Conservation (phyloP, 129 eudicot species). For the Calendula officinalis region DNA sequence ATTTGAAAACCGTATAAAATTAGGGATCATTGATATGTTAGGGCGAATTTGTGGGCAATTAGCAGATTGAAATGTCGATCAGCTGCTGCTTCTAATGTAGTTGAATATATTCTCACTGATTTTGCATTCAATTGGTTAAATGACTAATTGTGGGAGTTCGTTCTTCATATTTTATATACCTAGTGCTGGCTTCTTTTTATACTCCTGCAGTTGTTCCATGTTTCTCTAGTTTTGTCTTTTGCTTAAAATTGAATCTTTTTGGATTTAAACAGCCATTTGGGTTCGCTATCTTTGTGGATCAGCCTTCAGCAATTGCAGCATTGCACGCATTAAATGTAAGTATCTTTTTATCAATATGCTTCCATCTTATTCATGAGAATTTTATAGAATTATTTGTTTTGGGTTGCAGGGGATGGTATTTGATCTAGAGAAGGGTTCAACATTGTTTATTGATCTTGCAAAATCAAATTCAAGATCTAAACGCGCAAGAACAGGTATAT, state of each 20-base stretch:
- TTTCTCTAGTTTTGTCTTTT: background rate
- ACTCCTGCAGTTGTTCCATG: background rate
- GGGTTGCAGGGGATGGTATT: constrained; percentile 77
- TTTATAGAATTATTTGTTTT: background rate
- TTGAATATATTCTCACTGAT: background rate
- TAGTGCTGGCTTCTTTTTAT: background rate
- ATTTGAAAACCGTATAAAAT: background rate
- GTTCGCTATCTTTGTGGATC: constrained; percentile 90
- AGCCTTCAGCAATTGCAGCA: constrained; percentile 82
- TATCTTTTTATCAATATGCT: background rate
- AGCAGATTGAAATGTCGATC: too few species aligned
- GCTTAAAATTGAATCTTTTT: constrained; percentile 18
- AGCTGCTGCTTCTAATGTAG: background rate
- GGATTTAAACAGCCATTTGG: constrained; percentile 81
- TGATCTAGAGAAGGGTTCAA: constrained; percentile 92
- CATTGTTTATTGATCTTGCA: constrained; percentile 78
- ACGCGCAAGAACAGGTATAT: constrained; percentile 76
- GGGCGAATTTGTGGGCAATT: background rate
- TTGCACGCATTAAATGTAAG: constrained; percentile 88
- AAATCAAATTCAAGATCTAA: constrained; percentile 95
- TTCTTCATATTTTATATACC: background rate
- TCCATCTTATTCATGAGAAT: background rate
- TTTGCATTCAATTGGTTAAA: constrained; percentile 4
- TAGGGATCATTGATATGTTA: constrained; percentile 9
- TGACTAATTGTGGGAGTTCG: background rate